Conservation (phyloP, 805 yeast species). For the Lachancea mirantina region DNA sequence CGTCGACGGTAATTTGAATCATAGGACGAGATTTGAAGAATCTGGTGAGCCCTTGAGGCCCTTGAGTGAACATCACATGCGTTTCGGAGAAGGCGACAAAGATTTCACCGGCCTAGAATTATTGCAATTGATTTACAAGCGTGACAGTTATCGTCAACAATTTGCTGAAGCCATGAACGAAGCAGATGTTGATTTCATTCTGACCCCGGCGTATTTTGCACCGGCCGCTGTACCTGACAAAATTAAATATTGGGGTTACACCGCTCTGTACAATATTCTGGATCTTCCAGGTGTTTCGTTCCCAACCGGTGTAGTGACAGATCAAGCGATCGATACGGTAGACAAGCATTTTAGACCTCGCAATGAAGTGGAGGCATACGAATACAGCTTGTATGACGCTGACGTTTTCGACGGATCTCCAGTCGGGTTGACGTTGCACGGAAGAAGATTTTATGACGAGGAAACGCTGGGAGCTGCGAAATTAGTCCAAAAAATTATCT, state of each 20-base stretch:
- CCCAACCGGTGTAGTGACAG: constrained; percentile 37
- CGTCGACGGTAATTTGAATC: constrained; percentile 1
- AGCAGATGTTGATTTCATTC: constrained; percentile 40
- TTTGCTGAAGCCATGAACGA: constrained; percentile 30
- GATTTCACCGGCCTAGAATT: constrained; percentile 15
- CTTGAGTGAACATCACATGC: constrained; percentile 21
- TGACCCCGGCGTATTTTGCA: constrained; percentile 37
- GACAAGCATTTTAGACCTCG: constrained; percentile 21
- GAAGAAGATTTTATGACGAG: constrained; percentile 53
- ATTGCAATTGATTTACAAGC: constrained; percentile 31
- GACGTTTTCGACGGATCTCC: constrained; percentile 45
- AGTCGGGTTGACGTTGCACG: constrained; percentile 47
- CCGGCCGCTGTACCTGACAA: constrained; percentile 35
- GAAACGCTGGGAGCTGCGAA: constrained; percentile 33
- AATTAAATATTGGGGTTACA: constrained; percentile 34
- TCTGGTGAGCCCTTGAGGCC: constrained; percentile 30
- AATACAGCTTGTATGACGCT: constrained; percentile 39
- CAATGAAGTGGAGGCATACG: constrained; percentile 28
- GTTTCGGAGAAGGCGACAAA: constrained; percentile 36
- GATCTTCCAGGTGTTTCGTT: constrained; percentile 37
- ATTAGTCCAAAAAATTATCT: constrained; percentile 1
- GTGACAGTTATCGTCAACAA: constrained; percentile 33
- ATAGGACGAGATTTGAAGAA: constrained; percentile 10
- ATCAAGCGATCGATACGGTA: constrained; percentile 28
- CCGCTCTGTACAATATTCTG: constrained; percentile 35